These are phyloP conservation scores for Thielaviopsis euricoi DNA, from an alignment of 2,329 filamentous ascomycete genomes.

Conservation along the genomic window DNA sequence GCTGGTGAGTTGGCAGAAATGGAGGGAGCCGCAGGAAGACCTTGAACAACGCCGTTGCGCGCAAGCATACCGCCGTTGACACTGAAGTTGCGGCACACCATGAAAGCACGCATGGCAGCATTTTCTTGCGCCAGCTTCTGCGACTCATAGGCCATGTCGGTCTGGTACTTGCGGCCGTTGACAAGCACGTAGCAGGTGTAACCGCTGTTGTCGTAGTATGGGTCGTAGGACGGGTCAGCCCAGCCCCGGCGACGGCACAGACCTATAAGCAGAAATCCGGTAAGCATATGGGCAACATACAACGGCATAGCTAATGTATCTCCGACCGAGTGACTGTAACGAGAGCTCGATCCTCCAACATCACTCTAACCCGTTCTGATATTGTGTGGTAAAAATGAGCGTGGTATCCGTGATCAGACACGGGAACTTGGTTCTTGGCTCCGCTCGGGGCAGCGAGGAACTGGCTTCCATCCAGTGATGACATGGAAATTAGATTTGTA, in stretches of 20 bases:
- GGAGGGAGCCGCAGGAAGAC: slow-evolving; percentile 38
- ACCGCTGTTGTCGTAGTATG: slow-evolving; percentile 55
- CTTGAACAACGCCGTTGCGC: slow-evolving; percentile 51
- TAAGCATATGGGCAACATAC: neutral
- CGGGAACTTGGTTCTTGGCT: neutral
- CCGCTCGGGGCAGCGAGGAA: neutral
- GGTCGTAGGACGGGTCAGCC: slow-evolving; percentile 80
- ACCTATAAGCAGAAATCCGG: slow-evolving; percentile 36
- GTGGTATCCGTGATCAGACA: neutral
- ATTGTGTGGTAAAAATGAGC: neutral
- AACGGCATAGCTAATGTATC: neutral
- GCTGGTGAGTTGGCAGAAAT: slow-evolving; percentile 22
- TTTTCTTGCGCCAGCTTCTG: slow-evolving; percentile 78
- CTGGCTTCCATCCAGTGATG: no score
- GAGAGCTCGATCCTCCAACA: neutral
- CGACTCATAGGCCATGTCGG: slow-evolving; percentile 68
- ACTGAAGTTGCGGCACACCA: slow-evolving; percentile 95
- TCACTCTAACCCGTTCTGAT: neutral
- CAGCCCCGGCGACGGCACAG: slow-evolving; percentile 89
- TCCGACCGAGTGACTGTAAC: neutral
- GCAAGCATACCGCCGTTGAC: slow-evolving; percentile 86
- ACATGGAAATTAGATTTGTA: no score
- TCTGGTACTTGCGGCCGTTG: slow-evolving; percentile 93
- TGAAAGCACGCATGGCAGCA: slow-evolving; percentile 88
- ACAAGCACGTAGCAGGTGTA: slow-evolving; percentile 85